Conservation (phyloP, 2,329 filamentous ascomycete genomes). For the Aspergillus sp. region DNA sequence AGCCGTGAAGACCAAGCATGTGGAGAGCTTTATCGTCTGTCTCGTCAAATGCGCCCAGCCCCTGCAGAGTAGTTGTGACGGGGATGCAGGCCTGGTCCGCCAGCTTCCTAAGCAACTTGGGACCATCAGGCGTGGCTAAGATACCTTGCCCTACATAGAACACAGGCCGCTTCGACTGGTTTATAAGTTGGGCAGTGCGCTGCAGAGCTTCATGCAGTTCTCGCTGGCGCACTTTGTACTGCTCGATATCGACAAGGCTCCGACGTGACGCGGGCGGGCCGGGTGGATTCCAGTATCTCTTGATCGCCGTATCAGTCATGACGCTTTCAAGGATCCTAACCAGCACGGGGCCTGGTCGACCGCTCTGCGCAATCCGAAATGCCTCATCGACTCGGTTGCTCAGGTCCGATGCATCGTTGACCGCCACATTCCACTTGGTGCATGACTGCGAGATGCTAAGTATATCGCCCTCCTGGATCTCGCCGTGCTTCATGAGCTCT, state of each 20-base stretch:
- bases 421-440: constrained; percentile 99
- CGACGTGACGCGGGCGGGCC: constrained; percentile 67
- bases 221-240: constrained; percentile 61
- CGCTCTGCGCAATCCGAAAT: constrained; percentile 94
- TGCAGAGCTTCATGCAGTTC: constrained; percentile 70
- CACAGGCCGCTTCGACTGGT: constrained; percentile 87
- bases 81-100: constrained; percentile 87
- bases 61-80: constrained; percentile 93
- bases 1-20: constrained; percentile 99
- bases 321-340: constrained; percentile 97
- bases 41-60: constrained; percentile 89
- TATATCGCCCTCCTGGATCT: constrained; percentile 95
- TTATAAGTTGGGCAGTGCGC: constrained; percentile 79
- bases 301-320: constrained; percentile 82
- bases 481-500: constrained; percentile 67
- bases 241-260: too few relatives aligned
- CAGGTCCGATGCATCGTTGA: constrained; percentile 90
- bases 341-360: constrained; percentile 88
- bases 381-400: constrained; percentile 94
- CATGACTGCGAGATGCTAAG: constrained; percentile 90
- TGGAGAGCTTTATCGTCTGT: constrained; percentile 90
- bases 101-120: constrained; percentile 77
- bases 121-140: constrained; percentile 74
- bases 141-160: constrained; percentile 95
- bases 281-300: constrained; percentile 69